Conservation (phyloP, 202 grass and related monocot genomes). For the Zoysia matrella region DNA sequence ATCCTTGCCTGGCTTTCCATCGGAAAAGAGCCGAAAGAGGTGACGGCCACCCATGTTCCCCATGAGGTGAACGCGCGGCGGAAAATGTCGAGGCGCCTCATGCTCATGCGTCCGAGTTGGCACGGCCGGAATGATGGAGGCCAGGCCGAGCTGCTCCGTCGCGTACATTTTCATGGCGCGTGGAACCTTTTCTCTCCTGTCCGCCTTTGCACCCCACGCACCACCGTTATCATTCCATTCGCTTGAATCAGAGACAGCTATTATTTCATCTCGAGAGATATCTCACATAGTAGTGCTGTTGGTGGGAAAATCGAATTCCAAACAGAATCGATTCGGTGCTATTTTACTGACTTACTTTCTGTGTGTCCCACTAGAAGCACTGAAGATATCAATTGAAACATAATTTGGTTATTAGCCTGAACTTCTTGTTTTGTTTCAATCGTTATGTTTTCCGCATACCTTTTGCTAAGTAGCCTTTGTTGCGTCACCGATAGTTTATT, state of each 20-base stretch:
- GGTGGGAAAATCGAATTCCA: background rate
- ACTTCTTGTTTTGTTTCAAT: background rate
- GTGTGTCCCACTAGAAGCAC: background rate
- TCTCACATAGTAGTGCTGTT: background rate
- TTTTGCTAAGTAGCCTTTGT: background rate
- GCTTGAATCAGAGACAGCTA: background rate
- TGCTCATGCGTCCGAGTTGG: slow-evolving; percentile 1
- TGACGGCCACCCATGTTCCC: slow-evolving; percentile 38
- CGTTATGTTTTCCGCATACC: background rate
- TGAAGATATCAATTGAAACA: background rate
- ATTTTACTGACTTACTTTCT: background rate
- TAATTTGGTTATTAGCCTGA: background rate
- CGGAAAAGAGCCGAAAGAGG: slow-evolving; percentile 49
- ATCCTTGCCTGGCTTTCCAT: slow-evolving; percentile 21
- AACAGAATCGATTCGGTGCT: too few relatives aligned
- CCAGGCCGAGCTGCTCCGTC: slow-evolving; percentile 18
- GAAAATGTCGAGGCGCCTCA: slow-evolving; percentile 1
- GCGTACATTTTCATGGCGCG: slow-evolving; percentile 38
- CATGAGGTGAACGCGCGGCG: background rate
- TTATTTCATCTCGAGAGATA: background rate
- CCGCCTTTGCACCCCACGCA: slow-evolving; percentile 9
- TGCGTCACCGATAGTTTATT: too few relatives aligned
- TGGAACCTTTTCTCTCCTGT: slow-evolving; percentile 24
- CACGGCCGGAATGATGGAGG: slow-evolving; percentile 15
- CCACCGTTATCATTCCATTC: slow-evolving; percentile 9